Evolutionary conservation across 2,329 filamentous ascomycete genomes (phyloP).

Genomic region (Pleomassaria siparia): DNA sequence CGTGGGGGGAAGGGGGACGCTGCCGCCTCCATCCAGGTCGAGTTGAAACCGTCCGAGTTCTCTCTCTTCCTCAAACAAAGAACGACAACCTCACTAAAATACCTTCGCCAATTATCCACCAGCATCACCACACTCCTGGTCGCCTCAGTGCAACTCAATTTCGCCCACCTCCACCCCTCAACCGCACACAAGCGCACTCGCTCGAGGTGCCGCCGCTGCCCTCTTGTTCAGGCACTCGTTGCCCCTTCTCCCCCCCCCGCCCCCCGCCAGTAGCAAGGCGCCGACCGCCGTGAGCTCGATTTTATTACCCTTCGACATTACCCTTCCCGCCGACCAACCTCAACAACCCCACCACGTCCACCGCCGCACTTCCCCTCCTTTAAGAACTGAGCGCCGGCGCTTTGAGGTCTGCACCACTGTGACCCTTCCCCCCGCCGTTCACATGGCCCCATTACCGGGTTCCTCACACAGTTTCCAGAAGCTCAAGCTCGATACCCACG

Average conservation of each 20-base stretch:
- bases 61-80: neutral
- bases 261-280: conserved; percentile 16
- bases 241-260: too few species aligned
- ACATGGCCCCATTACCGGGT: conserved; percentile 43
- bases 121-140: neutral
- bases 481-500: conserved; percentile 44
- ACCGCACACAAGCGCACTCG: neutral
- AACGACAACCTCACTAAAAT: neutral
- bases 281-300: conserved; percentile 9
- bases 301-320: conserved; percentile 28
- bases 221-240: conserved; percentile 6
- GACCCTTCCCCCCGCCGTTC: conserved; percentile 26
- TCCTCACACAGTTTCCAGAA: conserved; percentile 47
- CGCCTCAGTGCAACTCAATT: neutral
- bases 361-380: conserved; percentile 4
- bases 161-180: neutral
- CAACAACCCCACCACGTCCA: conserved; percentile 24
- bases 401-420: conserved; percentile 39
- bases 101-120: neutral
- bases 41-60: conserved; percentile 1
- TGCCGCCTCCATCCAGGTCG: neutral
- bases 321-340: conserved; percentile 29
- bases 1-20: neutral
- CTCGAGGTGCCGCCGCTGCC: conserved; percentile 14
- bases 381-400: conserved; percentile 29